Evolutionary conservation across 352 stramenopile genomes (phyloP), one percentile per base, ranked within the genome.

Genomic region (Peronospora tabacina): DNA sequence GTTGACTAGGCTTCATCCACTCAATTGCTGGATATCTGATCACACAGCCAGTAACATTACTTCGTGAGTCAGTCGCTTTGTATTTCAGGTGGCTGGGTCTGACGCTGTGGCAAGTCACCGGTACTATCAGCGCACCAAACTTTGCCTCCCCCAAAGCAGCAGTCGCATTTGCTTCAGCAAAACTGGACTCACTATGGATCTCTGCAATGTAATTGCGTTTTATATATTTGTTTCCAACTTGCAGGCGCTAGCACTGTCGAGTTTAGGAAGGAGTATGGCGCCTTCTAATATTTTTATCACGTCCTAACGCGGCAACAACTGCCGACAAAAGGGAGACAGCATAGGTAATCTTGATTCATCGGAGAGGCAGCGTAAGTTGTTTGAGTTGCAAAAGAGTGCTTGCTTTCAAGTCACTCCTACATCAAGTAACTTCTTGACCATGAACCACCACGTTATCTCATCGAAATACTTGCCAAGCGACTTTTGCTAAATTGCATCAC

Each of bases 221-320:
- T 26, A 26, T 7, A 6, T 6, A 26, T 7, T 26, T 26, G 22
- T 26, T 26, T 3, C 44, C 81, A n/a, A 91, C 75, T 48, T 87
- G 81, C n/a, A 90, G 37, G 7, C 81, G 65, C 44, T 85, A 85
- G 49, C 72, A 64, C 37, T 83, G 67, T 12, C 70, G 72, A 16
- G 61, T 61, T 7, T 6, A 37, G 72, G 75, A 41, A 19, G 86
- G 68, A 11, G 61, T 40, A 29, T 76, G 63, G 28, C 70, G 81
- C 19, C 73, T 41, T 30, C 24, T 55, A 11, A 15, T 30, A 11
- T 44, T 65, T 17, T 13, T 40, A 45, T 15, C 6, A 33, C 48
- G 38, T 41, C 54, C 54, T 43, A 67, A 51, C 5, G 48, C 47
- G n/a, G 38, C 48, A n/a, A 28, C 43, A 40, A 53, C 53, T 44